Percentiles rank a stretch among this genome's conserved stretches.
Evolutionary conservation across 2,329 filamentous ascomycete genomes (phyloP).

Genomic region (Calonectria montana): DNA sequence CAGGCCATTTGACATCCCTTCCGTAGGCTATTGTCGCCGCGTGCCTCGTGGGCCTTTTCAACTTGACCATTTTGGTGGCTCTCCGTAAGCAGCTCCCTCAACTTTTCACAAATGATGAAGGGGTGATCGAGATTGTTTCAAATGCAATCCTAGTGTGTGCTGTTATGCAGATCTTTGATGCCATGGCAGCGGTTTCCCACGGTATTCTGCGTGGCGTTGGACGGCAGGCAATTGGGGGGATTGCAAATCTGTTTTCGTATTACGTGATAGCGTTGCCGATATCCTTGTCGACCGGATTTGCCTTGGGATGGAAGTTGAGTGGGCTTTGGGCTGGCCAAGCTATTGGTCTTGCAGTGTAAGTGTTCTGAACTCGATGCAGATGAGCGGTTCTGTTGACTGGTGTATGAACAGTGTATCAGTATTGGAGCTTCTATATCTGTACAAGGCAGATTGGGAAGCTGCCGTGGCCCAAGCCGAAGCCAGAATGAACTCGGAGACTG

Average conservation of each 20-base stretch:
- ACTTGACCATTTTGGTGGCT: conserved; percentile 74
- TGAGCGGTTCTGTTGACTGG: neutral
- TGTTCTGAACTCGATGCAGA: conserved; percentile 16
- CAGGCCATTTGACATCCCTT: neutral
- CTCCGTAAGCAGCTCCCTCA: conserved; percentile 77
- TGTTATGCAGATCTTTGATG: conserved; percentile 90
- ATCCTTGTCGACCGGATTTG: conserved; percentile 80
- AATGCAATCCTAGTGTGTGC: conserved; percentile 80
- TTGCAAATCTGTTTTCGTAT: conserved; percentile 87
- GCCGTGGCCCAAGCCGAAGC: conserved; percentile 38
- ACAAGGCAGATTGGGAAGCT: conserved; percentile 35
- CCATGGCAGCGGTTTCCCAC: conserved; percentile 80
- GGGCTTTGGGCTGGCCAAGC: conserved; percentile 87
- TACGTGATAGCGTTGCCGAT: conserved; percentile 87
- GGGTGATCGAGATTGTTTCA: conserved; percentile 74
- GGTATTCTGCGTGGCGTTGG: conserved; percentile 87
- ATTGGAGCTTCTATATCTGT: conserved; percentile 33
- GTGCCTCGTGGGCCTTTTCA: conserved; percentile 77
- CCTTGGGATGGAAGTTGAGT: conserved; percentile 76
- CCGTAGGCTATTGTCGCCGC: conserved; percentile 68
- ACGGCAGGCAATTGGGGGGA: conserved; percentile 86
- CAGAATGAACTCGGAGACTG: conserved; percentile 32
- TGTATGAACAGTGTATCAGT: conserved; percentile 24
- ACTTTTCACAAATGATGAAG: conserved; percentile 76
- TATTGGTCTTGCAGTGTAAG: conserved; percentile 73